Percentiles rank a stretch among this genome's conserved stretches.
Conservation (phyloP, 1,139 yeast genomes). For the Hyphopichia khmerensis region DNA sequence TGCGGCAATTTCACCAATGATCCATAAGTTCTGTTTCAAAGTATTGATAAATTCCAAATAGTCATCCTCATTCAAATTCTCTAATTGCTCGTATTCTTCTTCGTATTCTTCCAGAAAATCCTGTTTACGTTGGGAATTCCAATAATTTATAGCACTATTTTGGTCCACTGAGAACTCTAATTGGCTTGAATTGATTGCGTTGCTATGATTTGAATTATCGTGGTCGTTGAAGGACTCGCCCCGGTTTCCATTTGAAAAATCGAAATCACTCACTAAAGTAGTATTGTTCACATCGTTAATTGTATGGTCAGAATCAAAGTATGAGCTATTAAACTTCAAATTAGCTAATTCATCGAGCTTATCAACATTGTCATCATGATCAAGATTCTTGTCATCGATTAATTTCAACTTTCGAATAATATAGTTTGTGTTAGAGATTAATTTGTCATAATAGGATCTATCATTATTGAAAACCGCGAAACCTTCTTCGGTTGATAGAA, state of each 20-base stretch:
- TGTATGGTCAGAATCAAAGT: background rate
- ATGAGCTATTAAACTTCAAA: background rate
- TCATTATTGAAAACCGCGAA: conserved; percentile 36
- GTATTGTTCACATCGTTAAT: background rate
- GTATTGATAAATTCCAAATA: conserved; percentile 15
- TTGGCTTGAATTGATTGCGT: background rate
- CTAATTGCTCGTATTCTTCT: conserved; percentile 1
- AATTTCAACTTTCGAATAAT: conserved; percentile 14
- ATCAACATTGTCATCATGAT: background rate
- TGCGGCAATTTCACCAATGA: conserved; percentile 80
- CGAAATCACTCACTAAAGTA: background rate
- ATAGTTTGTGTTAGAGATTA: conserved; percentile 22
- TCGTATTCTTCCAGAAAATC: background rate
- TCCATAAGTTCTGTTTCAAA: conserved; percentile 81
- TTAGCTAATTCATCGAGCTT: conserved; percentile 6
- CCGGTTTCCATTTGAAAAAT: background rate
- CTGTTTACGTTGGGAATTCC: background rate
- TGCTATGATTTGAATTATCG: background rate
- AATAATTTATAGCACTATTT: background rate
- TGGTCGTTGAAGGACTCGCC: background rate
- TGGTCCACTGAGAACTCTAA: background rate
- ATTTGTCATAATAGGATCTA: conserved; percentile 25
- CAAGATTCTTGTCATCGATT: conserved; percentile 9
- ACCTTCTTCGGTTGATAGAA: conserved; percentile 83
- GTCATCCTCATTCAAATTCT: conserved; percentile 4